phyloP scores from a whole-genome alignment of 2,329 filamentous ascomycete genomes.

The Apiospora aurea region DNA sequence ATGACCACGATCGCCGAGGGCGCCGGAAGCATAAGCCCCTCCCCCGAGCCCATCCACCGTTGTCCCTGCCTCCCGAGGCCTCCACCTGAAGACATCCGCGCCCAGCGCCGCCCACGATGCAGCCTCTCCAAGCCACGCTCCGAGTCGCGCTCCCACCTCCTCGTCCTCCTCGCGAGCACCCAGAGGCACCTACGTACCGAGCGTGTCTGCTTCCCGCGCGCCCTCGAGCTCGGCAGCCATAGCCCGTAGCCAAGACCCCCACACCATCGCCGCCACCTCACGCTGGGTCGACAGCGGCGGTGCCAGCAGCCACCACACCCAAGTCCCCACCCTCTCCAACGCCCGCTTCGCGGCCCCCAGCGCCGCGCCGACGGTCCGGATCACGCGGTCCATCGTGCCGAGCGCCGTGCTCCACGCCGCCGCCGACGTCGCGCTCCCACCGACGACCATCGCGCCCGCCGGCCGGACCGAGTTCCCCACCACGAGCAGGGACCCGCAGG shows the following conservation, averaged over 20 bases:
- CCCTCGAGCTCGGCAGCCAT: background rate
- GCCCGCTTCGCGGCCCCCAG: background rate
- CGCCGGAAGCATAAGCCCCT: background rate
- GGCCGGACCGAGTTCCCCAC: background rate
- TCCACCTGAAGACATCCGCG: background rate
- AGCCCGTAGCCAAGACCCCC: background rate
- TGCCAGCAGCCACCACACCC: too few relatives aligned
- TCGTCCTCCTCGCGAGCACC: background rate
- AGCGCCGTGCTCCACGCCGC: too few relatives aligned
- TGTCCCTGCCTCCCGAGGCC: background rate
- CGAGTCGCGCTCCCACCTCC: background rate
- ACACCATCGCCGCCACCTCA: background rate
- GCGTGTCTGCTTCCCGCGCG: background rate
- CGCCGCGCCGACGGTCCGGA: background rate
- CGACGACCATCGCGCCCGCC: background rate
- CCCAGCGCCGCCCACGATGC: background rate
- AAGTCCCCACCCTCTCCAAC: background rate
- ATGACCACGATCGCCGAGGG: background rate
- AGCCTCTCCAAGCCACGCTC: background rate
- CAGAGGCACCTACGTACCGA: background rate
- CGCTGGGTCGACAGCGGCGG: background rate
- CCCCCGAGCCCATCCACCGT: background rate
- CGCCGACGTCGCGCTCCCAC: background rate
- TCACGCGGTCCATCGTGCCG: background rate
- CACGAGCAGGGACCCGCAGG: background rate